These are phyloP conservation scores for Stropharia rugosoannulata DNA, from an alignment of 768 basidiomycete species.

Conservation along the genomic window DNA sequence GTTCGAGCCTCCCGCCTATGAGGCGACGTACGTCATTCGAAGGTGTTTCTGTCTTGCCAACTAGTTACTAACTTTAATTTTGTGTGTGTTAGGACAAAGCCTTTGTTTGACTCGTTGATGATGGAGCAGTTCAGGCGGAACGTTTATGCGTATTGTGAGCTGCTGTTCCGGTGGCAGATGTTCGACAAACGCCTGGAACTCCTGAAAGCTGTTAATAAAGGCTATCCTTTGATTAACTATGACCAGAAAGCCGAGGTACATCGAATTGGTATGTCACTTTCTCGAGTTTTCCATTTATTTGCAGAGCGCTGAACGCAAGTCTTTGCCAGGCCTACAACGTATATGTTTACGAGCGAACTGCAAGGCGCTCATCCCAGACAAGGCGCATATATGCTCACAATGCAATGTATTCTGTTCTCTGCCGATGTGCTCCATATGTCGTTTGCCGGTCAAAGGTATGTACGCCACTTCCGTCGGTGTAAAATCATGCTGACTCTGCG, in stretches of 20 bases:
- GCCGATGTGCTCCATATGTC: slow-evolving; percentile 68
- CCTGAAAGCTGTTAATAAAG: slow-evolving; percentile 56
- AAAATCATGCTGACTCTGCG: background rate
- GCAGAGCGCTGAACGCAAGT: background rate
- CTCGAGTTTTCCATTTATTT: background rate
- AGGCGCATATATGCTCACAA: slow-evolving; percentile 37
- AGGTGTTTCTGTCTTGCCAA: background rate
- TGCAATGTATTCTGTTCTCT: slow-evolving; percentile 43
- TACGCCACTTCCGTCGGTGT: background rate
- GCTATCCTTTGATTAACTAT: slow-evolving; percentile 12
- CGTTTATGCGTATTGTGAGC: slow-evolving; percentile 71
- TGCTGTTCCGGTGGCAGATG: slow-evolving; percentile 73
- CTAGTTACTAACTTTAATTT: background rate
- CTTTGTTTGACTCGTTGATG: slow-evolving; percentile 34
- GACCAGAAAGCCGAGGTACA: slow-evolving; percentile 20
- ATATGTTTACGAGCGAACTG: slow-evolving; percentile 43
- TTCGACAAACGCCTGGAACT: slow-evolving; percentile 71
- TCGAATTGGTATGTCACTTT: slow-evolving; percentile 32
- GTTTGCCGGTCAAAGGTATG: slow-evolving; percentile 73
- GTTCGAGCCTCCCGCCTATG: slow-evolving; percentile 30
- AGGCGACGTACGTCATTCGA: slow-evolving; percentile 22
- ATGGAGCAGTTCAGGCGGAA: slow-evolving; percentile 50
- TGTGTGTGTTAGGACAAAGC: slow-evolving; percentile 17
- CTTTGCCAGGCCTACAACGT: slow-evolving; percentile 41
- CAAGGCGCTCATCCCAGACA: slow-evolving; percentile 28